These are phyloP conservation scores for Erigeron philadelphicus DNA, from an alignment of 140 eudicot genomes.

Conservation along the genomic window DNA sequence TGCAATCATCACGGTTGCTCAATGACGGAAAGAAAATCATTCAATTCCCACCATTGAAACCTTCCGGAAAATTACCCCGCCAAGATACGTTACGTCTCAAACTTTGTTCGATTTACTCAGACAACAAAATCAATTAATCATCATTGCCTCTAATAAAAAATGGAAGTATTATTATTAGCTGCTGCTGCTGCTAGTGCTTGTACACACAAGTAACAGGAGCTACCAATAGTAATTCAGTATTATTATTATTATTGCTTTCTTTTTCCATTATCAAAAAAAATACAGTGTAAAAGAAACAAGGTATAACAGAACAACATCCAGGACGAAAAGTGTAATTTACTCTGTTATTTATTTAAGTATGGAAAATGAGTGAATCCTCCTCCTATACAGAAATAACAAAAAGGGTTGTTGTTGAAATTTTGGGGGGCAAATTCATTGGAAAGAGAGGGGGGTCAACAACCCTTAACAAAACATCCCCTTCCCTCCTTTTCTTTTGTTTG, in stretches of 20 bases:
- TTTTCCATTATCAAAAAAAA: neutral
- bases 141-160: conserved; percentile 26
- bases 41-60: neutral
- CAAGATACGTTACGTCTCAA: conserved; percentile 34
- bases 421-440: neutral
- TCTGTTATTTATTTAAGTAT: no score
- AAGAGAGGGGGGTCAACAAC: neutral
- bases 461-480: neutral
- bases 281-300: neutral
- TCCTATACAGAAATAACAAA: neutral
- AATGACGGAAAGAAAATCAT: neutral
- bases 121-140: conserved; percentile 16
- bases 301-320: neutral
- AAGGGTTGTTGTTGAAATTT: neutral
- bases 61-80: conserved; percentile 32
- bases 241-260: no score
- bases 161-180: neutral
- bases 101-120: conserved; percentile 23
- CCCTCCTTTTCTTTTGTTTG: neutral
- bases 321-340: neutral
- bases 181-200: no score
- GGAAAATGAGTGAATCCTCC: no score
- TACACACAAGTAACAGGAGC: no score
- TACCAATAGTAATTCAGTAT: no score
- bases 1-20: conserved; percentile 30